These are phyloP conservation scores for Dorcoceras hygrometricum DNA, from an alignment of 257 asterid species.

Conservation along the genomic window DNA sequence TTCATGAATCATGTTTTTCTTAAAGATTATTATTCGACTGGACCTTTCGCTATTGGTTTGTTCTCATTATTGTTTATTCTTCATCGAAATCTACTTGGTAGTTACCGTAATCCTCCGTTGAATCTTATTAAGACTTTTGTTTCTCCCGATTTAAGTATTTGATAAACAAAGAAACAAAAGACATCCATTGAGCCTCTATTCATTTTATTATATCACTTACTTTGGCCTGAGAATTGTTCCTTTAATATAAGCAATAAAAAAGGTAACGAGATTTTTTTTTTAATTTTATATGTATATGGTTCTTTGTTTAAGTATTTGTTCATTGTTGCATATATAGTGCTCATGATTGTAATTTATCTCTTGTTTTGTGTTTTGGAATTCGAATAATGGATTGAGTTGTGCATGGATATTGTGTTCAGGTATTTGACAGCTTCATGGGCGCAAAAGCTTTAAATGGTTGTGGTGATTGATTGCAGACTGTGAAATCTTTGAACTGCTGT, in stretches of 20 bases:
- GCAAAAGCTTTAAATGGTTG: constrained; percentile 92
- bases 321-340: not conserved
- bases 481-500: constrained; percentile 58
- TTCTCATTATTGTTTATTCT: not conserved
- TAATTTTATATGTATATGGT: not conserved
- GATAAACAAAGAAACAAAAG: too few relatives aligned
- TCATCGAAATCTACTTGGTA: not conserved
- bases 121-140: not conserved
- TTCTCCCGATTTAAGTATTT: not conserved
- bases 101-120: not conserved
- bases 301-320: too few relatives aligned
- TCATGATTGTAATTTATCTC: not conserved
- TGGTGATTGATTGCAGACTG: constrained; percentile 92
- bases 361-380: constrained; percentile 29
- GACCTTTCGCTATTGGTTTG: not conserved
- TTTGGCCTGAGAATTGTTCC: not conserved
- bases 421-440: constrained; percentile 91
- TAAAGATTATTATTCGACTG: not conserved
- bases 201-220: not conserved
- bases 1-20: too few relatives aligned
- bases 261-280: too few relatives aligned
- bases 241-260: too few relatives aligned
- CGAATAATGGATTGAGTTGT: constrained; percentile 52
- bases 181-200: not conserved
- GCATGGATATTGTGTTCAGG: constrained; percentile 79